phyloP scores from a whole-genome alignment of 768 basidiomycete genomes.

The Epithele typhae region DNA sequence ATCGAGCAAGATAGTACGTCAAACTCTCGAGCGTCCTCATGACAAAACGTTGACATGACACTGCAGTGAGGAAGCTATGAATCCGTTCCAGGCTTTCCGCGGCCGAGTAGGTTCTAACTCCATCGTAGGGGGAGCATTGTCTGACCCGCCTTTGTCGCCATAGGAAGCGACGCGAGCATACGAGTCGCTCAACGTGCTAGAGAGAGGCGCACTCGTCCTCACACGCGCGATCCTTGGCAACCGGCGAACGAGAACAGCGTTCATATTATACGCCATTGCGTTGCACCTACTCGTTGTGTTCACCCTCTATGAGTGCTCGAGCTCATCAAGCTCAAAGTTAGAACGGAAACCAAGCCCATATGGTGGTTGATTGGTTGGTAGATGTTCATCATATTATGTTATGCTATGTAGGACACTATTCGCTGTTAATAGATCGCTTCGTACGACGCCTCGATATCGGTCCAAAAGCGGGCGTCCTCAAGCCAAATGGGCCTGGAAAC shows the following conservation, averaged over 20 bases:
- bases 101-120: conserved; percentile 64
- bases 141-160: background rate
- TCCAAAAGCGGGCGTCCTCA: too few relatives aligned
- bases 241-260: conserved; percentile 83
- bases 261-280: conserved; percentile 80
- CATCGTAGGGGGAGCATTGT: background rate
- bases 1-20: conserved; percentile 70
- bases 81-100: conserved; percentile 97
- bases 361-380: background rate
- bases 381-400: too few relatives aligned
- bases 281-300: conserved; percentile 81
- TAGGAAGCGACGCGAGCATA: conserved; percentile 96
- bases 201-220: conserved; percentile 80
- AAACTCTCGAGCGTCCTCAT: background rate
- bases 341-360: conserved; percentile 50
- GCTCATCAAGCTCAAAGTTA: conserved; percentile 43
- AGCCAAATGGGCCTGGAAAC: too few relatives aligned
- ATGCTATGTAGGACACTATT: too few relatives aligned
- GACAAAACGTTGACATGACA: background rate
- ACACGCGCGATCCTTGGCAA: conserved; percentile 87
- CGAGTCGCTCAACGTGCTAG: conserved; percentile 85
- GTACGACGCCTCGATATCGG: too few relatives aligned
- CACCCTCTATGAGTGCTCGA: conserved; percentile 70
- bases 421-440: too few relatives aligned
- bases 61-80: conserved; percentile 86